phyloP scores from a whole-genome alignment of 148 eudicot species.

The Polygonum maritimum region DNA sequence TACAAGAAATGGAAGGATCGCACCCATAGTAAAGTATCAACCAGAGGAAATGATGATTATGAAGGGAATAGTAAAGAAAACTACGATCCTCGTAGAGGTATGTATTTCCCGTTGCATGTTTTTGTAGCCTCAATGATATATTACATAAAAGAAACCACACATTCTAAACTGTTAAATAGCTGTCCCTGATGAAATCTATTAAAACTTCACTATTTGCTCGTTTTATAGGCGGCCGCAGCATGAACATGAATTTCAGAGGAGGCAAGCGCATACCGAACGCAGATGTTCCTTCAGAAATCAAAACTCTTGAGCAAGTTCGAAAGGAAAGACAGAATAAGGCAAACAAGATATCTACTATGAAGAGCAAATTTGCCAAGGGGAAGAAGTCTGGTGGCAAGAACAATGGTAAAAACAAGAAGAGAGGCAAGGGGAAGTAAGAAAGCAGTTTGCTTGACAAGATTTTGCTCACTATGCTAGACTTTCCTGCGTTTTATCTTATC shows the following conservation, averaged over 20 bases:
- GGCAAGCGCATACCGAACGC: conserved; percentile 71
- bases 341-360: conserved; percentile 34
- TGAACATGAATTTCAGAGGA: conserved; percentile 44
- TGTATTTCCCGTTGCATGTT: neutral
- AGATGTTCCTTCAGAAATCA: conserved; percentile 77
- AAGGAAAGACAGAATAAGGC: conserved; percentile 85
- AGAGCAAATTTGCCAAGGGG: conserved; percentile 39
- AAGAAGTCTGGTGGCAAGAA: conserved; percentile 27
- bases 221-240: conserved; percentile 41
- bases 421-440: conserved; percentile 5
- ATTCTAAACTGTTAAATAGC: neutral
- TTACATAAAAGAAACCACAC: neutral
- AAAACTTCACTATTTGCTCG: neutral
- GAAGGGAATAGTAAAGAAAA: conserved; percentile 35
- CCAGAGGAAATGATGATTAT: conserved; percentile 36
- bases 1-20: conserved; percentile 80
- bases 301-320: conserved; percentile 72
- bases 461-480: neutral
- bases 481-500: neutral
- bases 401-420: neutral
- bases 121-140: neutral
- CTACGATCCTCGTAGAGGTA: conserved; percentile 40
- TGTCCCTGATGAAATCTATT: neutral
- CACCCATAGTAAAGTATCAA: conserved; percentile 57
- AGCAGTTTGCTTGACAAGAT: neutral